These are phyloP conservation scores for Pseudocercospora vitis DNA, from an alignment of 2,329 filamentous ascomycete genomes.

Conservation along the genomic window DNA sequence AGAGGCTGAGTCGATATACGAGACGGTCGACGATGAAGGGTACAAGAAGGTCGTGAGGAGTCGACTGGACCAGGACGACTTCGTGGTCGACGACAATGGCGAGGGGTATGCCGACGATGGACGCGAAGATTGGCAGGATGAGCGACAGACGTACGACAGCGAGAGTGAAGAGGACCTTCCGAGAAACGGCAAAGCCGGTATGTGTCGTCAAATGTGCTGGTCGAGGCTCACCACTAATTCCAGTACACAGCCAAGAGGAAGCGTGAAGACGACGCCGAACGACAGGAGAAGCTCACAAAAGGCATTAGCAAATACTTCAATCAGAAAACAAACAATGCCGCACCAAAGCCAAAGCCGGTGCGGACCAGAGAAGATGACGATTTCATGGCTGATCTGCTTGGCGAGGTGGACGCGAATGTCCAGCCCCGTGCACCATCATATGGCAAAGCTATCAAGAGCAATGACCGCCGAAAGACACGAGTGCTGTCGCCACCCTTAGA, in stretches of 20 bases:
- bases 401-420: constrained; percentile 80
- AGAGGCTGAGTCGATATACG: constrained; percentile 82
- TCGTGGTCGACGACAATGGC: constrained; percentile 97
- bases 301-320: constrained; percentile 95
- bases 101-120: constrained; percentile 96
- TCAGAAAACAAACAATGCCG: constrained; percentile 62
- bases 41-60: constrained; percentile 95
- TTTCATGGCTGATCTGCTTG: constrained; percentile 81
- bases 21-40: constrained; percentile 92
- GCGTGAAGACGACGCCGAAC: constrained; percentile 81
- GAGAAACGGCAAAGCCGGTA: constrained; percentile 59
- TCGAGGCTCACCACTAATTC: constrained; percentile 7
- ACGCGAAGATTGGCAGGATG: constrained; percentile 86
- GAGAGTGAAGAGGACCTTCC: constrained; percentile 72
- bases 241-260: constrained; percentile 70
- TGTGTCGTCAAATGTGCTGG: constrained; percentile 16
- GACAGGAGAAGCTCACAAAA: constrained; percentile 82
- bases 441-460: constrained; percentile 68
- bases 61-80: constrained; percentile 90
- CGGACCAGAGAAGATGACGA: constrained; percentile 73
- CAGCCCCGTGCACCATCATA: constrained; percentile 54
- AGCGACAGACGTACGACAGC: constrained; percentile 64
- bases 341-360: constrained; percentile 70
- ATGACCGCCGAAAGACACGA: constrained; percentile 74
- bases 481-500: constrained; percentile 73